Evolutionary conservation across 2,329 filamentous ascomycete species (phyloP).

Genomic region (Bipolaris bicolor): DNA sequence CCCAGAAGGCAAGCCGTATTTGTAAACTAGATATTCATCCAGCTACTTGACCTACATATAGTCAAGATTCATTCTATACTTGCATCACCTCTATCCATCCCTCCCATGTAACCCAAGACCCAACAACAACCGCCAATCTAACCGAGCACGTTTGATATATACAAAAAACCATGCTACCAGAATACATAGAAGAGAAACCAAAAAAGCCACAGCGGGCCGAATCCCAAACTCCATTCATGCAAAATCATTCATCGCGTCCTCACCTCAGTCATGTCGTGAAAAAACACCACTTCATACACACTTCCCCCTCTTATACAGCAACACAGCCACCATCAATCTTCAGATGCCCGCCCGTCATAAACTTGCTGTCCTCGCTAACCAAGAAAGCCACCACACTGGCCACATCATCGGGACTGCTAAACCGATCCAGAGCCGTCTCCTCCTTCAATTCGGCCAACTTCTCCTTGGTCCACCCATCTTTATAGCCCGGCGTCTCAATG

Average conservation of each 20-base stretch:
- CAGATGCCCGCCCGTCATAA: constrained; percentile 47
- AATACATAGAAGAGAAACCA: not conserved
- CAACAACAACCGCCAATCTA: not conserved
- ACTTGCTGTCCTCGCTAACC: constrained; percentile 49
- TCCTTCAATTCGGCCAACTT: constrained; percentile 42
- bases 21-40: too few relatives aligned
- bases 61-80: too few relatives aligned
- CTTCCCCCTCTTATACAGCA: constrained; percentile 25
- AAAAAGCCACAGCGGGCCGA: constrained; percentile 5
- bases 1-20: too few relatives aligned
- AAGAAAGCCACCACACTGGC: constrained; percentile 49
- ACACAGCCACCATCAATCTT: constrained; percentile 46
- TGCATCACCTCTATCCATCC: too few relatives aligned
- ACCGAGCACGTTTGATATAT: not conserved
- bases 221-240: constrained; percentile 32
- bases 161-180: not conserved
- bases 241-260: constrained; percentile 9
- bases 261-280: not conserved
- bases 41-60: too few relatives aligned
- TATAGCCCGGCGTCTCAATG: constrained; percentile 47
- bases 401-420: constrained; percentile 49
- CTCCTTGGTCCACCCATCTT: constrained; percentile 44
- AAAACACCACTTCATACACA: not conserved
- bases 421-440: constrained; percentile 46
- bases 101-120: too few relatives aligned